phyloP scores from a whole-genome alignment of 2,329 filamentous ascomycete species.

The Epichloe sylvatica region DNA sequence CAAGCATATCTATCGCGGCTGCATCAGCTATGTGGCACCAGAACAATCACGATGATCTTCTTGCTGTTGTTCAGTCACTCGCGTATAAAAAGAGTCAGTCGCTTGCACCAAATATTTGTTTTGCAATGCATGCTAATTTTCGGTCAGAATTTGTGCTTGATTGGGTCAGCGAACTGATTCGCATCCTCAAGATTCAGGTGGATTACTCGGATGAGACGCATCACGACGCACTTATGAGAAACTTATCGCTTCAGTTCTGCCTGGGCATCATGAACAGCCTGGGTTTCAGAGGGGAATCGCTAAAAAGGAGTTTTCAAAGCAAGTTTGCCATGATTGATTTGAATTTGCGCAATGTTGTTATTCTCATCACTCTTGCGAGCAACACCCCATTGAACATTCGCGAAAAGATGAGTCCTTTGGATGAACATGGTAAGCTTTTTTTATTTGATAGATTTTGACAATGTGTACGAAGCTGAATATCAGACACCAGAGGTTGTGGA shows the following conservation, averaged over 20 bases:
- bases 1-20: constrained; percentile 42
- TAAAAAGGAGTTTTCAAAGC: constrained; percentile 49
- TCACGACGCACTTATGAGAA: constrained; percentile 59
- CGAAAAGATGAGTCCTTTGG: constrained; percentile 43
- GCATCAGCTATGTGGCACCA: constrained; percentile 31
- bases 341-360: constrained; percentile 57
- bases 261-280: constrained; percentile 69
- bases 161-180: constrained; percentile 53
- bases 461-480: neutral
- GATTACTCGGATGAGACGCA: constrained; percentile 70
- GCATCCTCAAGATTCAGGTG: constrained; percentile 55
- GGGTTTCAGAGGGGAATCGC: constrained; percentile 54
- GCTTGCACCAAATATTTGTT: neutral
- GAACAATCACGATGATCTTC: constrained; percentile 53
- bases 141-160: constrained; percentile 42
- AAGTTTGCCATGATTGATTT: constrained; percentile 64
- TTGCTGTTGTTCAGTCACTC: constrained; percentile 49
- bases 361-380: constrained; percentile 50
- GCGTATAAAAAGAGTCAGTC: constrained; percentile 20
- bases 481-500: constrained; percentile 52
- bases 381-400: constrained; percentile 40
- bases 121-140: constrained; percentile 8
- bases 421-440: constrained; percentile 36
- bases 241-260: constrained; percentile 58
- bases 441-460: neutral